These are phyloP conservation scores for Blastomyces gilchristii DNA, from an alignment of 2,329 filamentous ascomycete species.

Conservation along the genomic window DNA sequence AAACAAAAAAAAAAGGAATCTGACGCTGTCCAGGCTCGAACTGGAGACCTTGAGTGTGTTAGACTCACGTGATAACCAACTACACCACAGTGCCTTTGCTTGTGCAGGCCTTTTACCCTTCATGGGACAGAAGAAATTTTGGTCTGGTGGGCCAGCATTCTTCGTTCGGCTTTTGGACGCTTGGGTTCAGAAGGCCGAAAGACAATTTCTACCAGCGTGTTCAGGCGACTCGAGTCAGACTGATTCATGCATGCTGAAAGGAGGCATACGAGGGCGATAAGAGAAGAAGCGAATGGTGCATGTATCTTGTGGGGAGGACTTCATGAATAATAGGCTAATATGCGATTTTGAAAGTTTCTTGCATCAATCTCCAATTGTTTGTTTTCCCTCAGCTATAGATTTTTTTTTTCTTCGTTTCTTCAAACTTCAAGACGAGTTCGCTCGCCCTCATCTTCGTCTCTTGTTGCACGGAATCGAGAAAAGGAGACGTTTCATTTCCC, in stretches of 20 bases:
- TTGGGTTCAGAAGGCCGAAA: not conserved
- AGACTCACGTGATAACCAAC: constrained; percentile 6
- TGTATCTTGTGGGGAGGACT: too few relatives aligned
- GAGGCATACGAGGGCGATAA: not conserved
- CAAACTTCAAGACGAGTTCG: not conserved
- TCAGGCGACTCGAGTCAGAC: not conserved
- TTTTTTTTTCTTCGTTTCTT: too few relatives aligned
- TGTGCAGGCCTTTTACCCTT: not conserved
- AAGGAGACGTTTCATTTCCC: not conserved
- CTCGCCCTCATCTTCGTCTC: not conserved
- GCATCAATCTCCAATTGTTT: too few relatives aligned
- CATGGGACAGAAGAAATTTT: not conserved
- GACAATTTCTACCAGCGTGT: not conserved
- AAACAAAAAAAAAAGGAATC: not conserved
- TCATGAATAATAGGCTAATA: too few relatives aligned
- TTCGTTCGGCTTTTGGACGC: not conserved
- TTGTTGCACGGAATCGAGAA: not conserved
- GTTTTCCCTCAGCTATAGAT: too few relatives aligned
- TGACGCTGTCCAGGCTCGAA: constrained; percentile 3
- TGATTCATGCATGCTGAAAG: not conserved
- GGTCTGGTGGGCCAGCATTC: not conserved
- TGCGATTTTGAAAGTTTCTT: too few relatives aligned
- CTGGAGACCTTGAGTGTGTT: constrained; percentile 6
- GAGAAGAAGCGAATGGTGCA: too few relatives aligned
- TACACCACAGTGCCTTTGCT: constrained; percentile 1